Evolutionary conservation across 352 stramenopile species (phyloP), one percentile per base, ranked within the genome.

Genomic region (Globisporangium nunn): DNA sequence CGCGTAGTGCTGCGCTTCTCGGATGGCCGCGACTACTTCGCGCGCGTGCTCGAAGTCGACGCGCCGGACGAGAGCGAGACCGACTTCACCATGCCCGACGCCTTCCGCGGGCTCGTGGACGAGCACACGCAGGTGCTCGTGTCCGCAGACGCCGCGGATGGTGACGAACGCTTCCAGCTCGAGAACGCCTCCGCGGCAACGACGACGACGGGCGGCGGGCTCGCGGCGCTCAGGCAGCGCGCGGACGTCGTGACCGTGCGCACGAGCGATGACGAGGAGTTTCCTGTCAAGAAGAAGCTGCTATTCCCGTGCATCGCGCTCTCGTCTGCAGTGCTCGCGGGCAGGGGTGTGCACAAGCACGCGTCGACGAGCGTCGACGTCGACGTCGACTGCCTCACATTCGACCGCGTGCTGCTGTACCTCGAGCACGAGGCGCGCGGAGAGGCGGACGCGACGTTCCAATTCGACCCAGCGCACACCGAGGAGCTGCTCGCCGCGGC

Each of bases 291-390:
- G 68, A 91, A 93, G 63, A 92, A 66, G 58, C 68, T 96, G 10
- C 67, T 96, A 6, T 93, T 90, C 57, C 85, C 86, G 54, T 96
- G 88, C 53, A 93, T 96, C 58, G 85, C 83, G 47, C 74, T 96
- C 8, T 93, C 86, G 50, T 88, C 72, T 0, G 86, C 83, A 12
- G 87, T 93, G 37, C 66, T 93, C 30, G 78, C 85, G 0, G 87
- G 87, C 12, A 73, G 70, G 18, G 80, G 76, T 33, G 71, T 93
- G 11, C 81, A 91, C 64, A 91, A 87, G 40, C 75, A 88, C 54
- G 73, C 78, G 1, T 81, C 79, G 1, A 71, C 68, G 17, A 82
- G 57, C 23, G 75, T 91, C 35, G 51, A 75, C 1, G 87, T 95
- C 15, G 74, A 90, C 37, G 74, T 96, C 18, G 88, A 96, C 66